Evolutionary conservation across 768 basidiomycete species (phyloP), one percentile per base, ranked within the genome.

Genomic region (Lentinula guzmanii): DNA sequence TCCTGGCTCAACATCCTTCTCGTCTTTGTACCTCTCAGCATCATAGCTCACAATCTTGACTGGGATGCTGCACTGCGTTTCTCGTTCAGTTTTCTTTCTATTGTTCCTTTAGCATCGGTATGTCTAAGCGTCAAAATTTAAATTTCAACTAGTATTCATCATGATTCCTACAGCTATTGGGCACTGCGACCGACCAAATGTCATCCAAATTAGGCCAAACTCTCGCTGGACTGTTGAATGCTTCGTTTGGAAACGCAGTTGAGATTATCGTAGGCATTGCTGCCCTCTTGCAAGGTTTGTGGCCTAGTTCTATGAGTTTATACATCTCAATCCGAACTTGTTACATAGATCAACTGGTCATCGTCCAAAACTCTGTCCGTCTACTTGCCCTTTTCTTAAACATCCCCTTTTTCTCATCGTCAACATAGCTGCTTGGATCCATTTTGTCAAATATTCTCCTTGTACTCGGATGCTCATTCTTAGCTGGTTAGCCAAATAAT

Each of bases 241-340:
- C 92, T 7, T 84, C 89, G 1, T 90, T 90, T 63, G 89, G 88
- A 34, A 91, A 90, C 68, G 90, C 90, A 8, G 89, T 93, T 50
- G 93, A 95, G 71, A 90, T 94, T 54, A 94, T 94, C 64, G 91
- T 95, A 41, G 93, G 92, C 45, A 76, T 96, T 63, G 89, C 91
- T 56, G 94, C 94, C 35, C 76, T 97, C 16, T 68, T 86, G 8
- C 89, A 92, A 78, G 86, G 90, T 90, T 60, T 59, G 73, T 63
- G 33, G 35, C 53, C 24, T 18, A 21, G 31, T 39, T 41, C 54
- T 18, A 41, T 41, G 13, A 8, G 4, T 16, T 61, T 31, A 10
- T 28, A 11, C 21, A 28, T 24, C 21, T 51, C 37, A 34, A 62
- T 57, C 65, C 63, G 21, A 66, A 28, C 51, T 39, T n/a, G 45